Base-by-base conservation (phyloP, 78 protist genomes). In the Chrysochromulina tobinii region DNA sequence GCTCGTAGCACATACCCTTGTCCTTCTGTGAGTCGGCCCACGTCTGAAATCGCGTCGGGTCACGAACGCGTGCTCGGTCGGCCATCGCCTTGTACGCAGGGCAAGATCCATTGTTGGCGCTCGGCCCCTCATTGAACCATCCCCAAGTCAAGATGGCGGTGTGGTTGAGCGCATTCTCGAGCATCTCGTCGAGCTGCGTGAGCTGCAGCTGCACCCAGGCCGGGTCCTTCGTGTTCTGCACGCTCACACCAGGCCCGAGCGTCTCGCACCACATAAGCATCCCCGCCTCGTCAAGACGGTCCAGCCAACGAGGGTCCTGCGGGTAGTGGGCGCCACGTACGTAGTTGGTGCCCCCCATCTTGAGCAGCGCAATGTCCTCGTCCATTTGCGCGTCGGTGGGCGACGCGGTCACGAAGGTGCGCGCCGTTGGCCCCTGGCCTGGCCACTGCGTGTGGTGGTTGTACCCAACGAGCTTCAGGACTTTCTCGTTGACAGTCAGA, bases 241-340 rank as follows among this genome's bases (percentile, higher is more conserved):
- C 73, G 48, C 48, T 68, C n/a, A 87, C 91, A 4, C 54, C 87
- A 0, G 94, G 94, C 12, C 94, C 94, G 21, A 92, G 61, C 38
- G 90, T 61, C 87, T 92, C 94, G n/a, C 5, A 58, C 94, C 94
- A 92, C 75, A 92, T 5, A 11, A 15, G 27, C 11, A 92, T 68
- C 25, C 94, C 91, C 51, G 48, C 67, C 38, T 92, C 94, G 79
- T 92, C 94, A 27, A 88, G 64, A 3, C 8, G 87, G 27, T 92
- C 94, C 48, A 92, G 79, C 9, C 3, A 92, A 23, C 91, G 57
- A 3, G 8, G 94, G 87, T 92, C 94, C 64, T 92, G 94, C 48
- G 94, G 94, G 55, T 92, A 92, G 94, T 92, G 94, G 7, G 94
- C 94, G 51, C 94, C 94, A 2, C 94, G 94, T 6, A 92, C 90